Base-by-base conservation (phyloP, 305 asterid genomes). In the Plantago rigida region DNA sequence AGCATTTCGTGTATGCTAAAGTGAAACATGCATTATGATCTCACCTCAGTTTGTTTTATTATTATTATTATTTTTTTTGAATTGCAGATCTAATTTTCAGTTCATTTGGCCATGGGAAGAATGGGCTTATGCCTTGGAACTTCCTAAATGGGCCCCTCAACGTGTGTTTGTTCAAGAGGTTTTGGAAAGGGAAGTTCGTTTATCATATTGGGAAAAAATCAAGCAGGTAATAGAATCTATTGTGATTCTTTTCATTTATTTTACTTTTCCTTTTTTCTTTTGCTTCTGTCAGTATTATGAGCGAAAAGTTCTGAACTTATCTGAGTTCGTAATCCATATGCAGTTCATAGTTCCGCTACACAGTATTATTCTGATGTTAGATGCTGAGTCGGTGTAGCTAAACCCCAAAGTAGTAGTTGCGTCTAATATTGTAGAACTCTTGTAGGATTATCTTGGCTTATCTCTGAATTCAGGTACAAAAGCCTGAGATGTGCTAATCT, bases 61-160 rank as follows among this genome's bases (percentile, higher is more conserved):
- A 51, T 12, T 54, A 44, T 5, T 5, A 0, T 31, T 31, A 0
- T 3, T 46, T 2, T 56, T 22, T 57, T 72, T 68, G 63, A 48
- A 49, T 62, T 68, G 76, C 87, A 93, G 99, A 74, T 89, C 99
- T 47, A 93, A 93, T 85, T 93, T 93, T 67, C 99, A 93, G 59
- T 93, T 93, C 73, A 85, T 93, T 67, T 93, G 99, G 99, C 97
- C 99, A 24, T 93, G 99, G 99, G 96, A 93, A 67, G 97, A 89
- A 79, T 93, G 99, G 99, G 94, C 96, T 47, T 62, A 76, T 76
- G 99, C 89, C 51, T 71, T 89, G 73, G 96, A 85, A 71, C 99
- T 93, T 69, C 96, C 97, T 58, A 93, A 93, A 71, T 93, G 99
- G 99, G 96, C 95, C 47, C 99, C 99, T 47, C 94, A 93, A 49